Percentiles rank a stretch among this genome's conserved stretches.
These are phyloP conservation scores for Mycosphaerella arachidis DNA, from an alignment of 2,329 filamentous ascomycete genomes.

Conservation along the genomic window DNA sequence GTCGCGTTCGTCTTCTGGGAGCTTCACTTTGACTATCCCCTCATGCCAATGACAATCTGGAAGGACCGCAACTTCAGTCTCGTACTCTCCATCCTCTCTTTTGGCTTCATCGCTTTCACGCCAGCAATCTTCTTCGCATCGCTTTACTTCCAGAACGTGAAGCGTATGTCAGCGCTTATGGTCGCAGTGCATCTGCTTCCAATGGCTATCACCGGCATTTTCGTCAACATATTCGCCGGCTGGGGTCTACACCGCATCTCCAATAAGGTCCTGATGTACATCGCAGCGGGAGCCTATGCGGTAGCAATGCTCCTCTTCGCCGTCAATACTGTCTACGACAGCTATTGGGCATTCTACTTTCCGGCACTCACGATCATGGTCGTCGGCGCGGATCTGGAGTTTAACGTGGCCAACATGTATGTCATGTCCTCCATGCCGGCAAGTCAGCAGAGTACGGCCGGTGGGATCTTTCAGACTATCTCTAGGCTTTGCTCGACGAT, in stretches of 20 bases:
- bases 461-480: conserved; percentile 64
- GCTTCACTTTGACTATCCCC: conserved; percentile 43
- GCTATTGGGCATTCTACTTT: conserved; percentile 64
- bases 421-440: conserved; percentile 61
- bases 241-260: conserved; percentile 59
- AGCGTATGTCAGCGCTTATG: conserved; percentile 49
- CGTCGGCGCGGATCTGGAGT: conserved; percentile 64
- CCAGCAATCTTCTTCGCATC: conserved; percentile 46
- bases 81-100: conserved; percentile 52
- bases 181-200: conserved; percentile 62
- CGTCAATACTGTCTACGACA: conserved; percentile 51
- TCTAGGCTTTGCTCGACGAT: conserved; percentile 57
- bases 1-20: conserved; percentile 60
- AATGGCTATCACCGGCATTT: conserved; percentile 58
- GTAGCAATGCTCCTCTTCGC: conserved; percentile 52
- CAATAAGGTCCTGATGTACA: conserved; percentile 59
- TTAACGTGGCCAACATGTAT: conserved; percentile 70
- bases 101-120: conserved; percentile 60
- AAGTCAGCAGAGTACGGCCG: conserved; percentile 61
- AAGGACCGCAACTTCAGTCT: conserved; percentile 61
- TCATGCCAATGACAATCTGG: conserved; percentile 55
- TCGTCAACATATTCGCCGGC: conserved; percentile 61
- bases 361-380: conserved; percentile 58
- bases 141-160: conserved; percentile 60
- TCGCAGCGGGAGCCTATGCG: conserved; percentile 45